Evolutionary conservation across 2,329 filamentous ascomycete genomes (phyloP).

Genomic region (Ustulina deusta): DNA sequence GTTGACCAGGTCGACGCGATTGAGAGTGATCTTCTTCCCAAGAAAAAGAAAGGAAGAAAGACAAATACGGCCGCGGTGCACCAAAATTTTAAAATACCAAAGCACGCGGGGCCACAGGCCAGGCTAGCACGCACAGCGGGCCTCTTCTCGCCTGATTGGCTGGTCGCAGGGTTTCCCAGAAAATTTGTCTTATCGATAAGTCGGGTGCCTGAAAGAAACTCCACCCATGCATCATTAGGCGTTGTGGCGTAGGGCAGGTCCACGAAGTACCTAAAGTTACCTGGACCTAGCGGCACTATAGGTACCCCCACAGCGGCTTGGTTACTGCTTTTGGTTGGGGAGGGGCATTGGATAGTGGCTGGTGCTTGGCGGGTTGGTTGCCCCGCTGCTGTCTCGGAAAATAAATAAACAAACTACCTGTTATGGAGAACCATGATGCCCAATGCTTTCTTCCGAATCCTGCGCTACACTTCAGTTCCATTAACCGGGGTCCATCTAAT

Average conservation of each 20-base stretch:
- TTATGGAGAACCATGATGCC: constrained; percentile 45
- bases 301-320: neutral
- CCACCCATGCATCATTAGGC: neutral
- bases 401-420: constrained; percentile 56
- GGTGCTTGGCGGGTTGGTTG: constrained; percentile 39
- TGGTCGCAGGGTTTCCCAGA: constrained; percentile 1
- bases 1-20: constrained; percentile 52
- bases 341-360: constrained; percentile 24
- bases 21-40: constrained; percentile 65
- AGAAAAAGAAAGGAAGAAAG: constrained; percentile 60
- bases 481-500: constrained; percentile 36
- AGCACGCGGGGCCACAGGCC: neutral
- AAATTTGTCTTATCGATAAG: constrained; percentile 30
- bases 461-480: constrained; percentile 17
- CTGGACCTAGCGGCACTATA: too few species aligned
- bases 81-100: constrained; percentile 56
- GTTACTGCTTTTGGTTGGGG: neutral
- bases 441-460: constrained; percentile 29
- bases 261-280: too few species aligned
- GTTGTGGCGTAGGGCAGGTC: too few species aligned
- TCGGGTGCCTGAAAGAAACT: neutral
- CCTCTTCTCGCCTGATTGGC: constrained; percentile 2
- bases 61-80: constrained; percentile 43
- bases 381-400: constrained; percentile 42
- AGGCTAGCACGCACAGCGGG: constrained; percentile 9